phyloP scores from a whole-genome alignment of 305 asterid species.

The Rubia peregrina region DNA sequence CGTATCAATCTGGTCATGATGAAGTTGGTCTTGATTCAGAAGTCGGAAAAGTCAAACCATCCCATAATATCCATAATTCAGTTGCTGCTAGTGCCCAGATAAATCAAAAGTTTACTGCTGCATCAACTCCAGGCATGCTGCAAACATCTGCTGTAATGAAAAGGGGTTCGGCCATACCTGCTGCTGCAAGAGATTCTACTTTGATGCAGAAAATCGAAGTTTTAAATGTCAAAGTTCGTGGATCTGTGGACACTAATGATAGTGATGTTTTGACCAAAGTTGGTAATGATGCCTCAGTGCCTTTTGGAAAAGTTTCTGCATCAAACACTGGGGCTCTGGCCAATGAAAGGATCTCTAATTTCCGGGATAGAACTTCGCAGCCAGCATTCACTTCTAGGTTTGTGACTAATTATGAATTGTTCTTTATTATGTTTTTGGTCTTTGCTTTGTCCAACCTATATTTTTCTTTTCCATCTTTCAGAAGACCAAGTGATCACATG shows the following conservation, averaged over 20 bases:
- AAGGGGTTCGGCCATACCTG: conserved; percentile 33
- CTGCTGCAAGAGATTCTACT: conserved; percentile 42
- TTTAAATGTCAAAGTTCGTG: conserved; percentile 75
- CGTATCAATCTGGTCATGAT: conserved; percentile 28
- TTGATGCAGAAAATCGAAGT: conserved; percentile 79
- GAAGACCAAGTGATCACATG: conserved; percentile 52
- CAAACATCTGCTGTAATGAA: conserved; percentile 30
- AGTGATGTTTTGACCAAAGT: conserved; percentile 29
- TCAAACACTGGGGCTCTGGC: conserved; percentile 29
- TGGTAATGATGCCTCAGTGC: conserved; percentile 22
- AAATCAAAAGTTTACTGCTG: conserved; percentile 31
- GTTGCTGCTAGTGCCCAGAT: conserved; percentile 36
- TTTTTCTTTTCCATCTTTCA: conserved; percentile 25
- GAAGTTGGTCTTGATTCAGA: conserved; percentile 36
- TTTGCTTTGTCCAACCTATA: conserved; percentile 13
- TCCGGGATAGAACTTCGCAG: conserved; percentile 37
- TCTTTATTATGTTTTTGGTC: not conserved
- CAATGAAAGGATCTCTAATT: conserved; percentile 31
- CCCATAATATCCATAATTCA: conserved; percentile 30
- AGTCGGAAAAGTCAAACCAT: conserved; percentile 27
- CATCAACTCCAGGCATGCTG: conserved; percentile 35
- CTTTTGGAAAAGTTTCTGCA: conserved; percentile 26
- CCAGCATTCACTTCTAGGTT: conserved; percentile 53
- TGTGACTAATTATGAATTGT: conserved; percentile 17
- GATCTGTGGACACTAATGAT: conserved; percentile 37